Evolutionary conservation across 139 green algal species (phyloP).

Genomic region (Chlamydomonas applanata): DNA sequence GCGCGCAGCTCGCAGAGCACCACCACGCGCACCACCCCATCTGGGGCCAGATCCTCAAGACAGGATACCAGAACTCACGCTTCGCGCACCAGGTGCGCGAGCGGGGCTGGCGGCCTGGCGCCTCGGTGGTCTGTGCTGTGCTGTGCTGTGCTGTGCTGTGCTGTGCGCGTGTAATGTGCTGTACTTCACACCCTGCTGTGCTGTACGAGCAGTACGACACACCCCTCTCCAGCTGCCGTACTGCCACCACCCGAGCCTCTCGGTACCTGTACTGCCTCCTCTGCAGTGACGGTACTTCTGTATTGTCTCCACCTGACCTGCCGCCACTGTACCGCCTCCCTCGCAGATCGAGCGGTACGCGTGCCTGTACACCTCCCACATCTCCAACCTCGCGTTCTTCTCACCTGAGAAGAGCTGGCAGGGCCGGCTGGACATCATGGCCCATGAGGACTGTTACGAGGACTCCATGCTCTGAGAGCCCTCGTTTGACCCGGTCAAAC

Average conservation of each 20-base stretch:
- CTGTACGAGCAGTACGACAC: constrained; percentile 86
- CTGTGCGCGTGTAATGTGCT: too few species aligned
- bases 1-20: constrained; percentile 57
- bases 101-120: not conserved
- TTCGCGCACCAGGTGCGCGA: constrained; percentile 85
- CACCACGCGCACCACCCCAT: constrained; percentile 87
- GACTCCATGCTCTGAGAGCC: not conserved
- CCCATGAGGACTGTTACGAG: constrained; percentile 69
- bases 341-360: constrained; percentile 88
- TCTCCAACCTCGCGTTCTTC: constrained; percentile 88
- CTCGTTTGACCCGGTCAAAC: too few species aligned
- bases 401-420: constrained; percentile 85
- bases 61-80: constrained; percentile 91
- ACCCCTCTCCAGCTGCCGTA: not conserved
- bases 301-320: not conserved
- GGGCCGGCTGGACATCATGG: constrained; percentile 78
- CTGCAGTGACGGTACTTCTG: not conserved
- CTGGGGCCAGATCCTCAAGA: constrained; percentile 96
- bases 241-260: not conserved
- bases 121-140: not conserved
- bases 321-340: not conserved
- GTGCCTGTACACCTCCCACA: constrained; percentile 97
- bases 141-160: not conserved
- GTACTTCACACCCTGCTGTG: not conserved
- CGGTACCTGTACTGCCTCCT: too few species aligned